Conservation (phyloP, 305 asterid species). For the Fraxinus baroniana region DNA sequence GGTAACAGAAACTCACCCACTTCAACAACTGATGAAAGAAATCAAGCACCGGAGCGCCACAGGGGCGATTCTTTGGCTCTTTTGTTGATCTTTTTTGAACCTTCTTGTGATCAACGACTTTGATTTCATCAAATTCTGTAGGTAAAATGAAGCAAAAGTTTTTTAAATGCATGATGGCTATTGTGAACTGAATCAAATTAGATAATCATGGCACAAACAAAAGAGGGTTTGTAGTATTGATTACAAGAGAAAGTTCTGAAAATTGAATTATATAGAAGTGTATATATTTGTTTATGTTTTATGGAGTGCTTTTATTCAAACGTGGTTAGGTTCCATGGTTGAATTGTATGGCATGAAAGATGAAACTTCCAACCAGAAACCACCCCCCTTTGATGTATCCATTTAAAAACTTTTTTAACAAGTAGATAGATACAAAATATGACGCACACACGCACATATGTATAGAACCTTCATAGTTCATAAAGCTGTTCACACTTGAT, state of each 20-base stretch:
- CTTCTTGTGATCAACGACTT: slow-evolving; percentile 17
- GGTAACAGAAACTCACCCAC: slow-evolving; percentile 40
- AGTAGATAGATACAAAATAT: not conserved
- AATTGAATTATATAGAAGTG: not conserved
- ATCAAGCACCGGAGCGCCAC: slow-evolving; percentile 32
- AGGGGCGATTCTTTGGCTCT: slow-evolving; percentile 24
- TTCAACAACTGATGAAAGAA: slow-evolving; percentile 39
- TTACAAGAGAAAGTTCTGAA: not conserved
- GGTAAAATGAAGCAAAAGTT: slow-evolving; percentile 68
- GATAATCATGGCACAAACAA: slow-evolving; percentile 15
- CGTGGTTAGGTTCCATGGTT: slow-evolving; percentile 59
- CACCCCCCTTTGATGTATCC: slow-evolving; percentile 19
- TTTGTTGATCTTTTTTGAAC: not conserved
- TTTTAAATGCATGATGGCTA: slow-evolving; percentile 56
- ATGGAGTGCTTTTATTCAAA: slow-evolving; percentile 36
- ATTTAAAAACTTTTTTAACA: slow-evolving; percentile 11
- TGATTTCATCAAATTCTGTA: slow-evolving; percentile 36
- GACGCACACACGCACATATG: not conserved
- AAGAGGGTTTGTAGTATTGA: not conserved
- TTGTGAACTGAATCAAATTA: not conserved
- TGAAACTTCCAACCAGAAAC: slow-evolving; percentile 55
- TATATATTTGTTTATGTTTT: not conserved
- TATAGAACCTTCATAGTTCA: not conserved
- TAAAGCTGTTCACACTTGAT: slow-evolving; percentile 14
- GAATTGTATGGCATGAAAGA: slow-evolving; percentile 33